Conservation (phyloP, 305 asterid species). For the Euphrasia arctica region DNA sequence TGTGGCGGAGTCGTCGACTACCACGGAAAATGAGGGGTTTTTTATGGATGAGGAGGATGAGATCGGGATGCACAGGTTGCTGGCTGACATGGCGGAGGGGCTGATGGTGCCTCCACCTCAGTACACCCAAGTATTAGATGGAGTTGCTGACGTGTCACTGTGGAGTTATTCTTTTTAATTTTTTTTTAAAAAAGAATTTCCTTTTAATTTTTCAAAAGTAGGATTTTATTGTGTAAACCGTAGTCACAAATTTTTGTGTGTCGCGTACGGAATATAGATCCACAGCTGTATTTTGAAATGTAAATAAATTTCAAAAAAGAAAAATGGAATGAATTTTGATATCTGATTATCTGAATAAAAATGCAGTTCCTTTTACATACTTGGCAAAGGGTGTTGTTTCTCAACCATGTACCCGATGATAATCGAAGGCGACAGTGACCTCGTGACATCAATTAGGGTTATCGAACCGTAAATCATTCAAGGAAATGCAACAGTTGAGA, state of each 20-base stretch:
- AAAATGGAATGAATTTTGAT: neutral
- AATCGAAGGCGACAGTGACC: too few species aligned
- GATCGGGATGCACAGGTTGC: conserved; percentile 55
- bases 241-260: conserved; percentile 1
- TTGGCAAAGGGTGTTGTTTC: too few species aligned
- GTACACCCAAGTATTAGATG: conserved; percentile 28
- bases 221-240: neutral
- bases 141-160: conserved; percentile 38
- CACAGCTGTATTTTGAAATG: neutral
- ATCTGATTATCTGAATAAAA: neutral
- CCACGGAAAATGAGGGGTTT: conserved; percentile 20
- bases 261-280: neutral
- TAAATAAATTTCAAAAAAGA: neutral
- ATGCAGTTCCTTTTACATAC: too few species aligned
- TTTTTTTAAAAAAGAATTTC: neutral
- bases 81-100: conserved; percentile 59
- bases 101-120: conserved; percentile 60
- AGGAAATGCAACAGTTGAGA: conserved; percentile 27
- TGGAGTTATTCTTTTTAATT: conserved; percentile 46
- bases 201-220: neutral
- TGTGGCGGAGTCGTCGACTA: conserved; percentile 19
- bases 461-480: conserved; percentile 13
- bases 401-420: too few species aligned
- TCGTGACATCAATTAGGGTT: too few species aligned
- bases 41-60: conserved; percentile 53